A percentile compares a stretch with the other conserved stretches of the same genome.
Evolutionary conservation across 768 basidiomycete species (phyloP).

Genomic region (Rhodotorula diobovata): DNA sequence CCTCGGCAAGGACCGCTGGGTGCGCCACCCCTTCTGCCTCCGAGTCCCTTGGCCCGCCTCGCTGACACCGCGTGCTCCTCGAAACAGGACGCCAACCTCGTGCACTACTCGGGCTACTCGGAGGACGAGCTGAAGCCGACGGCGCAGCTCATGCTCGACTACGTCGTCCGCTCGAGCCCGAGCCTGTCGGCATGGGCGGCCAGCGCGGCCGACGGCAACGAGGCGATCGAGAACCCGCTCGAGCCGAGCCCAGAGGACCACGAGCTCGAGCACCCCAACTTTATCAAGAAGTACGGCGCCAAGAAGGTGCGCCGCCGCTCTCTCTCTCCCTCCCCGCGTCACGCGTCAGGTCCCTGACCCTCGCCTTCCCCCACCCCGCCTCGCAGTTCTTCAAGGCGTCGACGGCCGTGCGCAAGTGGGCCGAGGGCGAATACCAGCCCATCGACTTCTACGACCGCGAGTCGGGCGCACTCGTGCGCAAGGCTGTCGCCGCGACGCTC

Average conservation of each 20-base stretch:
- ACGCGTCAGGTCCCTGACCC: too few species aligned
- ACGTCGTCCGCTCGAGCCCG: constrained; percentile 55
- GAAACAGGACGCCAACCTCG: constrained; percentile 69
- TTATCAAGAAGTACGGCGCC: constrained; percentile 82
- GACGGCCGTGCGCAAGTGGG: constrained; percentile 79
- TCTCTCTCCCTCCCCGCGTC: too few species aligned
- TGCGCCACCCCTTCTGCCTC: constrained; percentile 49
- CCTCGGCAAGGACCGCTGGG: constrained; percentile 80
- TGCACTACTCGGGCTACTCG: constrained; percentile 79
- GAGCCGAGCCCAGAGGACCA: constrained; percentile 35
- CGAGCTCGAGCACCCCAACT: constrained; percentile 61
- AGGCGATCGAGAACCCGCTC: constrained; percentile 26
- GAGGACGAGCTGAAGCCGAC: constrained; percentile 73
- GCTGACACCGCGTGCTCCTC: neutral
- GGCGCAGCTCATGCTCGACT: constrained; percentile 82
- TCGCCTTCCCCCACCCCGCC: neutral
- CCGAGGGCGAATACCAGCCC: constrained; percentile 56
- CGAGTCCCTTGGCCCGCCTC: constrained; percentile 1
- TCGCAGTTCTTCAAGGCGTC: constrained; percentile 74
- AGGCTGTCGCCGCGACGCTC: neutral
- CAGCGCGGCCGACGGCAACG: neutral
- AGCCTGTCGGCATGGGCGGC: constrained; percentile 12
- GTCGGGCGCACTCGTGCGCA: neutral
- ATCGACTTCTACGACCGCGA: constrained; percentile 4
- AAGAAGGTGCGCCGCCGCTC: constrained; percentile 51